phyloP scores from a whole-genome alignment of 2,329 filamentous ascomycete species.

The Talaromyces pinophilus region DNA sequence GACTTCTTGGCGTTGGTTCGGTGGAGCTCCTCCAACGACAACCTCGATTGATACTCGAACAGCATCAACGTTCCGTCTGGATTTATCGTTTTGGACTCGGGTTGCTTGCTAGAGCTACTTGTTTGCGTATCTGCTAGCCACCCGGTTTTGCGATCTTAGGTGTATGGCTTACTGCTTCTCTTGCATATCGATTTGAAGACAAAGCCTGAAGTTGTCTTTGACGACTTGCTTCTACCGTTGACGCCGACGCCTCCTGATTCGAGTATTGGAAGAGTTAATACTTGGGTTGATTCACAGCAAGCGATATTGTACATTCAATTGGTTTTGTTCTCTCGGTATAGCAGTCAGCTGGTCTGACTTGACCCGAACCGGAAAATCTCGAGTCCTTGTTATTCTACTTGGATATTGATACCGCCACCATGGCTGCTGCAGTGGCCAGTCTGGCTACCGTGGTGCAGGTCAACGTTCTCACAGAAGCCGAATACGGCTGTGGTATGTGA shows the following conservation, averaged over 20 bases:
- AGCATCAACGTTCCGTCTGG: not conserved
- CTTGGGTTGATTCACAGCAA: not conserved
- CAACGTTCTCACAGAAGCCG: constrained; percentile 40
- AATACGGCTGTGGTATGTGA: constrained; percentile 45
- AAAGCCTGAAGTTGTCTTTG: not conserved
- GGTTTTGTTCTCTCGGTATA: not conserved
- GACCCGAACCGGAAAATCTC: not conserved
- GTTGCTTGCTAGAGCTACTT: not conserved
- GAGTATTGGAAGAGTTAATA: not conserved
- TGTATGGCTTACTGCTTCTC: not conserved
- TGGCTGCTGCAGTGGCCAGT: constrained; percentile 14
- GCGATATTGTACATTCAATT: not conserved
- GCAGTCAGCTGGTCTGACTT: constrained; percentile 17
- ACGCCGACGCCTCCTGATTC: not conserved
- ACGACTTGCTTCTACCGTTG: not conserved
- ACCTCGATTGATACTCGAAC: constrained; percentile 2
- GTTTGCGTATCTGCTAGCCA: not conserved
- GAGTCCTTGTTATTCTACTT: not conserved
- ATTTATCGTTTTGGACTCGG: not conserved
- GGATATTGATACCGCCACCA: not conserved
- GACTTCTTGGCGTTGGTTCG: not conserved
- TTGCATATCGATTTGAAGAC: not conserved
- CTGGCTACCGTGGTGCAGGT: constrained; percentile 39
- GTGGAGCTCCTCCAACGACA: not conserved
- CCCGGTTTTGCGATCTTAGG: no score